These are phyloP conservation scores for Leccinum rimulosum DNA, from an alignment of 768 basidiomycete genomes.

Conservation along the genomic window DNA sequence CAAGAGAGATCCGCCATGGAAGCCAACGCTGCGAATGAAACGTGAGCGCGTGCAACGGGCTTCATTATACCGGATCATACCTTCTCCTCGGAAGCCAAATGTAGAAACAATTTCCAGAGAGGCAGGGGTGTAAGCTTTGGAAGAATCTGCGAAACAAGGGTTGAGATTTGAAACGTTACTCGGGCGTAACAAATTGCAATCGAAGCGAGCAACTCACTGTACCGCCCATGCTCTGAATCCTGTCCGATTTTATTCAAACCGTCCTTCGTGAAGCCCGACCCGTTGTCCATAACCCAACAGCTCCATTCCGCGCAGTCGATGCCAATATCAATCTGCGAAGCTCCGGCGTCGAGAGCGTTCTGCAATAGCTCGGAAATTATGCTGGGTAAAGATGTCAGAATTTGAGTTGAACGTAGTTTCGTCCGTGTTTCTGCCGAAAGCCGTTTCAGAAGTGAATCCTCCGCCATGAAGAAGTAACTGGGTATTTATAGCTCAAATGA, in stretches of 20 bases:
- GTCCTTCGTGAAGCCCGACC: slow-evolving; percentile 66
- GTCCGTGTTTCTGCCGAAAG: slow-evolving; percentile 64
- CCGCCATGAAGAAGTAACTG: slow-evolving; percentile 14
- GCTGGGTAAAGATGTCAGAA: slow-evolving; percentile 78
- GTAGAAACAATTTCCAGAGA: slow-evolving; percentile 54
- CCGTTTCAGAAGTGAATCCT: slow-evolving; percentile 25
- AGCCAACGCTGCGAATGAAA: slow-evolving; percentile 59
- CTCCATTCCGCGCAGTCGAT: slow-evolving; percentile 76
- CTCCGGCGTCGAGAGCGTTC: slow-evolving; percentile 83
- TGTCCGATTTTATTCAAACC: slow-evolving; percentile 54
- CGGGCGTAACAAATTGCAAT: not conserved
- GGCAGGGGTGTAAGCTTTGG: slow-evolving; percentile 59
- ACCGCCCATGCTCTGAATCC: slow-evolving; percentile 54
- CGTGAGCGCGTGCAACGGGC: slow-evolving; percentile 8
- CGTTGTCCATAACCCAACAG: slow-evolving; percentile 86
- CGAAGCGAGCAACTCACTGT: slow-evolving; percentile 51
- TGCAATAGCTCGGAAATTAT: slow-evolving; percentile 85
- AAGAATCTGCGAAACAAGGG: slow-evolving; percentile 52
- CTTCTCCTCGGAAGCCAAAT: slow-evolving; percentile 95
- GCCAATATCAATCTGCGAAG: slow-evolving; percentile 65
- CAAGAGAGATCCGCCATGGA: slow-evolving; percentile 78
- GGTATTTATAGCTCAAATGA: slow-evolving; percentile 1
- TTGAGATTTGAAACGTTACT: not conserved
- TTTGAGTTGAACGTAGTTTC: slow-evolving; percentile 77
- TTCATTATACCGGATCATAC: slow-evolving; percentile 36